Conservation (phyloP, 2,329 filamentous ascomycete species). For the Aureobasidium vineae region DNA sequence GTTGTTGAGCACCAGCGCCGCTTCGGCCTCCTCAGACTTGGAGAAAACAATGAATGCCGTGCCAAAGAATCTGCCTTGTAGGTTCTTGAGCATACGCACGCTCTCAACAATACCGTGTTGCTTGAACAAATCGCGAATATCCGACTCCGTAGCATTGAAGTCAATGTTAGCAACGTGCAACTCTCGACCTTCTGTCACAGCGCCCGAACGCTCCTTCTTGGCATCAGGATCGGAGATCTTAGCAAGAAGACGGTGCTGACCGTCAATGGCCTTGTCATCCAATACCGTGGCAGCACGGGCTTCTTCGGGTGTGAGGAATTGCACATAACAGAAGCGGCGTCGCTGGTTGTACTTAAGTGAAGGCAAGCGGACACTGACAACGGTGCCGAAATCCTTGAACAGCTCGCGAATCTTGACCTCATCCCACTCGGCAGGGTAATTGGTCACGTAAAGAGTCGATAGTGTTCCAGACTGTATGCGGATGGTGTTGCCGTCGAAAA, state of each 20-base stretch:
- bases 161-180: slow-evolving; percentile 81
- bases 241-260: slow-evolving; percentile 65
- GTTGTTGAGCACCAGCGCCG: slow-evolving; percentile 38
- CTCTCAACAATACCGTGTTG: slow-evolving; percentile 73
- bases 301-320: slow-evolving; percentile 70
- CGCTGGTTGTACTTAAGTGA: slow-evolving; percentile 86
- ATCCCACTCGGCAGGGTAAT: slow-evolving; percentile 77
- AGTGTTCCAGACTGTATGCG: slow-evolving; percentile 71
- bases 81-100: slow-evolving; percentile 67
- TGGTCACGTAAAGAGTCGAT: slow-evolving; percentile 84
- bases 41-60: slow-evolving; percentile 78
- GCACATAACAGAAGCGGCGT: slow-evolving; percentile 92
- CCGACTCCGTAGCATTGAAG: slow-evolving; percentile 72
- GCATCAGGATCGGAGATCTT: slow-evolving; percentile 81
- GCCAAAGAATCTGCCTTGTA: slow-evolving; percentile 69
- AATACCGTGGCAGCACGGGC: slow-evolving; percentile 68
- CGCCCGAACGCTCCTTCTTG: slow-evolving; percentile 75
- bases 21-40: slow-evolving; percentile 47
- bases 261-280: slow-evolving; percentile 67
- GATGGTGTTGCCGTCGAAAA: slow-evolving; percentile 70
- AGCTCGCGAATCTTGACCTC: slow-evolving; percentile 66
- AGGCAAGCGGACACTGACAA: slow-evolving; percentile 83
- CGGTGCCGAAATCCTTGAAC: slow-evolving; percentile 73
- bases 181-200: slow-evolving; percentile 83
- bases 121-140: slow-evolving; percentile 68